phyloP scores from a whole-genome alignment of 192 early-diverging fungal species.

The Chytriomyces confervae region DNA sequence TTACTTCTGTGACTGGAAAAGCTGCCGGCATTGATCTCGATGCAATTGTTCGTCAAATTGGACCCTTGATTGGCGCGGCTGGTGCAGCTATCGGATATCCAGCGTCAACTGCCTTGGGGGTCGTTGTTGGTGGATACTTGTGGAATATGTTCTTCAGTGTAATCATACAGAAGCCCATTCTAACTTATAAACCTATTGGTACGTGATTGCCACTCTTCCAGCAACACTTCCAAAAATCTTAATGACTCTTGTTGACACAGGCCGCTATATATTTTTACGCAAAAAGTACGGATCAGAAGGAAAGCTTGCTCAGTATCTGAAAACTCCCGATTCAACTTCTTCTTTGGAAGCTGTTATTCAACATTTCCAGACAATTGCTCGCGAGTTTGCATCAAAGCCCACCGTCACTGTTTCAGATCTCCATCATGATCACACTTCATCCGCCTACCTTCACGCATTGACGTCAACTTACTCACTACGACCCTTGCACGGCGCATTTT shows the following conservation, averaged over 20 bases:
- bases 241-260: neutral
- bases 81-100: conserved; percentile 39
- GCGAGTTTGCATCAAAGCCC: conserved; percentile 30
- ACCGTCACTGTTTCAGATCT: conserved; percentile 30
- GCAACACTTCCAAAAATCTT: neutral
- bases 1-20: conserved; percentile 26
- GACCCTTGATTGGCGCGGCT: conserved; percentile 36
- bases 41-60: conserved; percentile 29
- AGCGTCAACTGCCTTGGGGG: conserved; percentile 28
- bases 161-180: conserved; percentile 34
- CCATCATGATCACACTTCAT: conserved; percentile 27
- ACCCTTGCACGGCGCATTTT: conserved; percentile 27
- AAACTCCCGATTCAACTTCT: conserved; percentile 36
- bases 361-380: conserved; percentile 42
- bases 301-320: conserved; percentile 34
- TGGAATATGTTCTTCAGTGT: conserved; percentile 39
- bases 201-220: neutral
- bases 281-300: conserved; percentile 37
- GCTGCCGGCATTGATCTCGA: conserved; percentile 37
- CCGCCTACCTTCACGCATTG: conserved; percentile 32
- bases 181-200: conserved; percentile 41
- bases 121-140: conserved; percentile 33
- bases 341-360: conserved; percentile 39
- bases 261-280: conserved; percentile 37
- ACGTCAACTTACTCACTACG: conserved; percentile 27